Evolutionary conservation across 2,329 filamentous ascomycete genomes (phyloP).

Genomic region (Trichophyton mentagrophytes): DNA sequence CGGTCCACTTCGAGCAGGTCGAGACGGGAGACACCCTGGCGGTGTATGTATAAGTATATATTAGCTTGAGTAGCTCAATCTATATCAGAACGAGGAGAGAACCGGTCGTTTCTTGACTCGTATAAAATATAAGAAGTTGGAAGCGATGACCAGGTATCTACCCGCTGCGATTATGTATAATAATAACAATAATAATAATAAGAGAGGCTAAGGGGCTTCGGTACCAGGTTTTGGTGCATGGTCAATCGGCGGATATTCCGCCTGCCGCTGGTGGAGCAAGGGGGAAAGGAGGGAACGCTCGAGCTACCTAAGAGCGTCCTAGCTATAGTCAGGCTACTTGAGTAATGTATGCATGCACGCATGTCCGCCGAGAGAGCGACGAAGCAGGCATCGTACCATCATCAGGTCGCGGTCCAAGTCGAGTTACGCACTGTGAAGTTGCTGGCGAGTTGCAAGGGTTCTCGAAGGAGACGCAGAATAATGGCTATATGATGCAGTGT

Average conservation of each 20-base stretch:
- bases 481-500: no score
- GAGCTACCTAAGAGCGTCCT: no score
- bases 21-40: not conserved
- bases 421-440: not conserved
- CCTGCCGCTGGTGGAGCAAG: slow-evolving; percentile 5
- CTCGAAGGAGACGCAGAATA: not conserved
- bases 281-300: not conserved
- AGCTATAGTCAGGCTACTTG: no score
- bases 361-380: not conserved
- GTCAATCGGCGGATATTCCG: slow-evolving; percentile 11
- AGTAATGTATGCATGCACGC: no score
- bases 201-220: not conserved
- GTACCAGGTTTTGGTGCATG: not conserved
- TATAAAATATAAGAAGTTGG: not conserved
- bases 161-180: not conserved
- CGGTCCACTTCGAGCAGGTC: not conserved
- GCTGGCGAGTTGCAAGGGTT: not conserved
- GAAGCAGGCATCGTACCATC: not conserved
- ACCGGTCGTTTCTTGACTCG: not conserved
- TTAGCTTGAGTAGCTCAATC: no score
- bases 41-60: not conserved
- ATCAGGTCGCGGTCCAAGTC: not conserved
- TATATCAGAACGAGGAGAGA: no score
- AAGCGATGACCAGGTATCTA: not conserved
- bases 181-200: not conserved